Evolutionary conservation across 1,139 yeast genomes (phyloP).

Genomic region (Lodderomyces orthopsilosis): DNA sequence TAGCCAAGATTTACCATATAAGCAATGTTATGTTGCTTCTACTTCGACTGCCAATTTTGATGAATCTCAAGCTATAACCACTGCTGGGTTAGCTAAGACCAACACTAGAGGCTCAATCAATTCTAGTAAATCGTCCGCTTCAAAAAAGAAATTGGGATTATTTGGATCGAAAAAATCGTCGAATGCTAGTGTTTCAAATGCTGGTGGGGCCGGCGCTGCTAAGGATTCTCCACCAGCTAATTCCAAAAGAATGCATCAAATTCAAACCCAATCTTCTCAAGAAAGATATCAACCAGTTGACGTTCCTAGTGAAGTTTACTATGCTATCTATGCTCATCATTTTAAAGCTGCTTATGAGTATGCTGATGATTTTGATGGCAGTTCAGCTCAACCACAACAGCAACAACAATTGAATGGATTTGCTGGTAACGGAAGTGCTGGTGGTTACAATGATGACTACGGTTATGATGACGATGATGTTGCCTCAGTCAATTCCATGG

Average conservation of each 20-base stretch:
- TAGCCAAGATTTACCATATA: constrained; percentile 30
- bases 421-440: constrained; percentile 9
- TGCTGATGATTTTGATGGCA: constrained; percentile 20
- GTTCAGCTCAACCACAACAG: constrained; percentile 3
- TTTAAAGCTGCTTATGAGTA: constrained; percentile 25
- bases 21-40: constrained; percentile 37
- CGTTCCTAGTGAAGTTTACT: constrained; percentile 23
- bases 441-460: constrained; percentile 17
- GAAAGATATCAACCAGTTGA: constrained; percentile 29
- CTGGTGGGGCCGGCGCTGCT: constrained; percentile 14
- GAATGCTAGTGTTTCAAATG: constrained; percentile 12
- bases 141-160: constrained; percentile 23
- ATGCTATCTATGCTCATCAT: constrained; percentile 22
- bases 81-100: constrained; percentile 25
- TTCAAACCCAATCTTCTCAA: constrained; percentile 29
- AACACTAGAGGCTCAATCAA: constrained; percentile 27
- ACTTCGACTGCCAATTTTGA: constrained; percentile 20
- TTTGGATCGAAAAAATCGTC: constrained; percentile 17
- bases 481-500: constrained; percentile 27
- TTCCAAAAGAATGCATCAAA: constrained; percentile 28
- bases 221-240: constrained; percentile 16
- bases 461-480: constrained; percentile 18
- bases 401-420: constrained; percentile 1
- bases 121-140: constrained; percentile 20
- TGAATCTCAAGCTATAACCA: constrained; percentile 18